These are phyloP conservation scores for Zygoascus tannicola DNA, from an alignment of 805 yeast species.

Conservation along the genomic window DNA sequence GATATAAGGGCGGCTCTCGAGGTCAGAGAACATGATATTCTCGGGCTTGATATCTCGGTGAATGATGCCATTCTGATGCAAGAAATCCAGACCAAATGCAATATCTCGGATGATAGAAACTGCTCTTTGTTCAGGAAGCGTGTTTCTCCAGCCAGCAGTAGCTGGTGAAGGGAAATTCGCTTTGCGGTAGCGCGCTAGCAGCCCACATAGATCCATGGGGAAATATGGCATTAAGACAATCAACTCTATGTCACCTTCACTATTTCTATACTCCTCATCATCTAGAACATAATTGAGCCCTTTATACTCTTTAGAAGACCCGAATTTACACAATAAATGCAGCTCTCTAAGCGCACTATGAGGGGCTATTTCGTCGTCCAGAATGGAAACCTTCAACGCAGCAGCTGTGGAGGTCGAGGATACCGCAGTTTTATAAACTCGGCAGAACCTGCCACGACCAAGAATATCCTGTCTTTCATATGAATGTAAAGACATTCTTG, in stretches of 20 bases:
- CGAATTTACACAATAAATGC: slow-evolving; percentile 27
- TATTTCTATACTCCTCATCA: slow-evolving; percentile 16
- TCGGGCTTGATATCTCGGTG: slow-evolving; percentile 54
- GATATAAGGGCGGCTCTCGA: slow-evolving; percentile 29
- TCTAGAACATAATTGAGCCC: neutral
- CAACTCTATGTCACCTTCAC: slow-evolving; percentile 20
- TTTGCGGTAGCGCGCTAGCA: slow-evolving; percentile 29
- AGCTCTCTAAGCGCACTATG: slow-evolving; percentile 43
- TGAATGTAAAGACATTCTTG: neutral
- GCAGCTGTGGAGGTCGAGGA: slow-evolving; percentile 14
- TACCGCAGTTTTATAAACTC: slow-evolving; percentile 27
- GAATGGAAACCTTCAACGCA: slow-evolving; percentile 42
- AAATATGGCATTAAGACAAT: slow-evolving; percentile 32
- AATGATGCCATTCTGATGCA: slow-evolving; percentile 27
- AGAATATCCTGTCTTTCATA: slow-evolving; percentile 21
- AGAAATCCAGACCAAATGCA: slow-evolving; percentile 18
- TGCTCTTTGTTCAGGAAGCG: slow-evolving; percentile 31
- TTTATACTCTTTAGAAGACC: slow-evolving; percentile 1
- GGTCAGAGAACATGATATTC: slow-evolving; percentile 47
- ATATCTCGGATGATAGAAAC: slow-evolving; percentile 16
- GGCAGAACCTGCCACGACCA: slow-evolving; percentile 39
- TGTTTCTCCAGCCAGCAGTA: slow-evolving; percentile 25
- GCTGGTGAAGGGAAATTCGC: slow-evolving; percentile 24
- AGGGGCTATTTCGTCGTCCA: slow-evolving; percentile 45
- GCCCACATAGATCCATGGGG: slow-evolving; percentile 28